Evolutionary conservation across 208 protist species (phyloP).

Genomic region (Novymonas esmeraldas): DNA sequence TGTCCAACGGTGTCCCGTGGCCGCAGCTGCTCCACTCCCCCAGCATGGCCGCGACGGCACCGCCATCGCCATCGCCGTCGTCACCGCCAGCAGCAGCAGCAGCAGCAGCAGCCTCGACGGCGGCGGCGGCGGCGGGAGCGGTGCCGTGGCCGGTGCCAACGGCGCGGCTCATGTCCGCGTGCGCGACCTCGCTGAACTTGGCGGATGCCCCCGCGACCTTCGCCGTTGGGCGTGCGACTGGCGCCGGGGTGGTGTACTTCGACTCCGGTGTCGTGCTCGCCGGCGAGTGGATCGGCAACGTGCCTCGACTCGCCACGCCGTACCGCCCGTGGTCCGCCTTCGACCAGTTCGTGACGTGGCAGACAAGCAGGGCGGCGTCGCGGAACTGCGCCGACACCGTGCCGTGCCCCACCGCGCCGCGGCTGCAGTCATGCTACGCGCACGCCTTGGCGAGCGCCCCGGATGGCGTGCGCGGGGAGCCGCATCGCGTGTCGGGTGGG

Average conservation of each 20-base stretch:
- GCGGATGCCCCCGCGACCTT: constrained; percentile 18
- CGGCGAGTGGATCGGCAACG: constrained; percentile 62
- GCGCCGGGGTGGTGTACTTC: constrained; percentile 54
- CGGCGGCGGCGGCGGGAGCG: no score
- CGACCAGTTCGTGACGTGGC: constrained; percentile 46
- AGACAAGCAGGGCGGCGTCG: constrained; percentile 14
- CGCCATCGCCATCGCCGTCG: neutral
- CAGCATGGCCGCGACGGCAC: constrained; percentile 12
- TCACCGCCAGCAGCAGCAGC: neutral
- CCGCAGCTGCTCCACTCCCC: constrained; percentile 28
- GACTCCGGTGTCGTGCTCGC: constrained; percentile 62
- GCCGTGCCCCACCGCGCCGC: constrained; percentile 17
- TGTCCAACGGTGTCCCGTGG: constrained; percentile 21
- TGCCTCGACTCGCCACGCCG: constrained; percentile 57
- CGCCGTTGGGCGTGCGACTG: constrained; percentile 41
- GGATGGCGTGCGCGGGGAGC: constrained; percentile 29
- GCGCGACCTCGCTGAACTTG: constrained; percentile 22
- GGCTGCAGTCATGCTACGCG: constrained; percentile 33
- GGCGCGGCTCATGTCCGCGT: constrained; percentile 11
- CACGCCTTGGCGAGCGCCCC: constrained; percentile 6
- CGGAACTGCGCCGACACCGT: constrained; percentile 19
- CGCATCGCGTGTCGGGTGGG: neutral
- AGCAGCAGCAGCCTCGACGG: neutral
- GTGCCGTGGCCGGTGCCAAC: constrained; percentile 10
- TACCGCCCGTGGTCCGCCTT: constrained; percentile 60